These are phyloP conservation scores for Starmerella asiatica DNA, from an alignment of 805 yeast genomes.

Conservation along the genomic window DNA sequence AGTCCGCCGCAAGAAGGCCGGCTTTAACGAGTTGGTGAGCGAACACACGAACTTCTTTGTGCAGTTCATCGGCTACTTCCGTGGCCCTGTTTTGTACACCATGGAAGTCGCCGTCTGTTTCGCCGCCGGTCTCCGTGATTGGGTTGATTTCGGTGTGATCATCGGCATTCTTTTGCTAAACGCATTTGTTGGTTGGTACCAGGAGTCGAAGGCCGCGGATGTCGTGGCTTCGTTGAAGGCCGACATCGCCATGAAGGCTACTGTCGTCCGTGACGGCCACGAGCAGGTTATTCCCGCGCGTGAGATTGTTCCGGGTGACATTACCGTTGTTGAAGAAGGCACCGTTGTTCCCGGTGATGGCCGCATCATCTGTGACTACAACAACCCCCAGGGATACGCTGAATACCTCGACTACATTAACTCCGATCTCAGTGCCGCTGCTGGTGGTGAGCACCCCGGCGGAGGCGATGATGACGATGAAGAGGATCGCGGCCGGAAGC, in stretches of 20 bases:
- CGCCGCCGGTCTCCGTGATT: slow-evolving; percentile 93
- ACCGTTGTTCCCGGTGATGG: slow-evolving; percentile 88
- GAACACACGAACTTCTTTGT: slow-evolving; percentile 67
- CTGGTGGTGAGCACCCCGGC: slow-evolving; percentile 17
- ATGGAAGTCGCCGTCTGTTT: slow-evolving; percentile 91
- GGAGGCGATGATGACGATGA: slow-evolving; percentile 23
- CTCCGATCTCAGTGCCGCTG: slow-evolving; percentile 25
- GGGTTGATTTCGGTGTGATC: slow-evolving; percentile 98
- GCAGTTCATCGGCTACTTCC: slow-evolving; percentile 74
- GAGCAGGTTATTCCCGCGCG: slow-evolving; percentile 63
- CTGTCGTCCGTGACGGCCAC: slow-evolving; percentile 72
- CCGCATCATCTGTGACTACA: slow-evolving; percentile 39
- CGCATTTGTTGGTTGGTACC: slow-evolving; percentile 91
- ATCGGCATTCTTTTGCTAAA: slow-evolving; percentile 75
- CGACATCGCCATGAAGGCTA: slow-evolving; percentile 82
- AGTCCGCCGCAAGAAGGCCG: slow-evolving; percentile 79
- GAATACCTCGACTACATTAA: slow-evolving; percentile 30
- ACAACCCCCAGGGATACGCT: slow-evolving; percentile 29
- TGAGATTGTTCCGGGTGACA: slow-evolving; percentile 91
- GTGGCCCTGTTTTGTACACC: slow-evolving; percentile 89
- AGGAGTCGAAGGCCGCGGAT: slow-evolving; percentile 96
- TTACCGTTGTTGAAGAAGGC: slow-evolving; percentile 85
- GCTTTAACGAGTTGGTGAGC: slow-evolving; percentile 79
- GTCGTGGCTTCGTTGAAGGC: slow-evolving; percentile 92
- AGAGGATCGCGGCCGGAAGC: slow-evolving; percentile 50